These are phyloP conservation scores for Candida vartiovaarae DNA, from an alignment of 805 yeast species.

Conservation along the genomic window DNA sequence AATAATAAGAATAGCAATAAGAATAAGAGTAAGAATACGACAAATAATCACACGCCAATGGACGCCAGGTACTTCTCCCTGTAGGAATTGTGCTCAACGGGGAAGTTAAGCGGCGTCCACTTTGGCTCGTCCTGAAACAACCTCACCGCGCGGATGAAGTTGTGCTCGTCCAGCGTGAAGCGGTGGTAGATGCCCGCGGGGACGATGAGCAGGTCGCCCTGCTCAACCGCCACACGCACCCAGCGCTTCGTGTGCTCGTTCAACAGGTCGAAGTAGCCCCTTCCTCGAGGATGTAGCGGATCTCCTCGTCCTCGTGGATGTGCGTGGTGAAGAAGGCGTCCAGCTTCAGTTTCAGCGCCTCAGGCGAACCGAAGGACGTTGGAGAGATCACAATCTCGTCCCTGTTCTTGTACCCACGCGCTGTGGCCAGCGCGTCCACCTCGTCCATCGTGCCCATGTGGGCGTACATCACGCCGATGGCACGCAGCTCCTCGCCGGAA, in stretches of 20 bases:
- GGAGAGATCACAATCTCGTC: conserved; percentile 62
- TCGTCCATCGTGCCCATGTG: conserved; percentile 40
- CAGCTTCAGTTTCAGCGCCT: conserved; percentile 58
- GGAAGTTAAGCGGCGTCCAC: conserved; percentile 84
- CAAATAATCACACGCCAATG: conserved; percentile 7
- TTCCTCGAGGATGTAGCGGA: conserved; percentile 86
- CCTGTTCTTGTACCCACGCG: conserved; percentile 72
- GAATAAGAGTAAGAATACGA: background rate
- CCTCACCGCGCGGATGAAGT: conserved; percentile 70
- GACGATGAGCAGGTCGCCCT: conserved; percentile 59
- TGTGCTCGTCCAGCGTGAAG: conserved; percentile 63
- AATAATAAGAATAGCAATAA: background rate
- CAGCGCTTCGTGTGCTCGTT: conserved; percentile 49
- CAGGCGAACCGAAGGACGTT: conserved; percentile 55
- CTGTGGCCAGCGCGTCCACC: conserved; percentile 59
- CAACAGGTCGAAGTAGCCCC: conserved; percentile 87
- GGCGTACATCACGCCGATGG: conserved; percentile 65
- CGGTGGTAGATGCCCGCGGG: conserved; percentile 96
- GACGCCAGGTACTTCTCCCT: conserved; percentile 39
- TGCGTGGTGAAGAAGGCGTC: conserved; percentile 75
- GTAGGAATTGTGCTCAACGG: conserved; percentile 41
- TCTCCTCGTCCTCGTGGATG: conserved; percentile 95
- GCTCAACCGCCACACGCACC: conserved; percentile 64
- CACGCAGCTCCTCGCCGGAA: conserved; percentile 38
- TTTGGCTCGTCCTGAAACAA: conserved; percentile 92